phyloP scores from a whole-genome alignment of 1,139 yeast species.

The Arxiozyma telluris region DNA sequence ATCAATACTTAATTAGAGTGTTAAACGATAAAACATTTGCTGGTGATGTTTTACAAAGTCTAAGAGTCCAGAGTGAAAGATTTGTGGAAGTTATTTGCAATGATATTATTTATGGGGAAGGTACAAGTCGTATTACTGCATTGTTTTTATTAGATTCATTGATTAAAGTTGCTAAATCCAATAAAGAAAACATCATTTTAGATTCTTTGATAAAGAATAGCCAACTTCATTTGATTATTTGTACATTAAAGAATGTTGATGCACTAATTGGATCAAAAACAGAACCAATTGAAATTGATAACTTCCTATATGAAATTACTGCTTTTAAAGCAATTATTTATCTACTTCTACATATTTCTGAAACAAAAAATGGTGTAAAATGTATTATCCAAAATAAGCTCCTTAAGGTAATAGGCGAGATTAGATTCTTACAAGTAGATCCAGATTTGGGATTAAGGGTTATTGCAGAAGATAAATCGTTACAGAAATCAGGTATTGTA shows the following conservation, averaged over 20 bases:
- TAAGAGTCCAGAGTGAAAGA: slow-evolving; percentile 52
- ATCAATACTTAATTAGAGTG: slow-evolving; percentile 52
- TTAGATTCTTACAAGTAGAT: slow-evolving; percentile 55
- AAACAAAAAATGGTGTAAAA: slow-evolving; percentile 67
- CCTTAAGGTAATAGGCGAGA: slow-evolving; percentile 51
- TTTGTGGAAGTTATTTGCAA: slow-evolving; percentile 58
- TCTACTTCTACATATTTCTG: slow-evolving; percentile 65
- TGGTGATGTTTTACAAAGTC: slow-evolving; percentile 41
- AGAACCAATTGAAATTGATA: slow-evolving; percentile 40
- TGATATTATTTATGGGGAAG: slow-evolving; percentile 77
- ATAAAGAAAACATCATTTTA: slow-evolving; percentile 48
- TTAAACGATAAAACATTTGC: slow-evolving; percentile 36
- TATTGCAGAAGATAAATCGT: slow-evolving; percentile 30
- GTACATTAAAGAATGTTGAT: slow-evolving; percentile 63
- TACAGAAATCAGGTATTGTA: slow-evolving; percentile 30
- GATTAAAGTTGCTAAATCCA: slow-evolving; percentile 47
- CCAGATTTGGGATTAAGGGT: slow-evolving; percentile 69
- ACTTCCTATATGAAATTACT: slow-evolving; percentile 60
- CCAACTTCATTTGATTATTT: slow-evolving; percentile 52
- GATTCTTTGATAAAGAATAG: slow-evolving; percentile 58
- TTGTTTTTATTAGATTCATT: slow-evolving; percentile 63
- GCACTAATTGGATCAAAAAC: slow-evolving; percentile 39
- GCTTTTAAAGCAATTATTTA: slow-evolving; percentile 66
- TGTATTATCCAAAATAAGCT: slow-evolving; percentile 67
- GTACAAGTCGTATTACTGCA: slow-evolving; percentile 68